These are phyloP conservation scores for Somion occarium DNA, from an alignment of 1,284 basidiomycete genomes.

Conservation along the genomic window DNA sequence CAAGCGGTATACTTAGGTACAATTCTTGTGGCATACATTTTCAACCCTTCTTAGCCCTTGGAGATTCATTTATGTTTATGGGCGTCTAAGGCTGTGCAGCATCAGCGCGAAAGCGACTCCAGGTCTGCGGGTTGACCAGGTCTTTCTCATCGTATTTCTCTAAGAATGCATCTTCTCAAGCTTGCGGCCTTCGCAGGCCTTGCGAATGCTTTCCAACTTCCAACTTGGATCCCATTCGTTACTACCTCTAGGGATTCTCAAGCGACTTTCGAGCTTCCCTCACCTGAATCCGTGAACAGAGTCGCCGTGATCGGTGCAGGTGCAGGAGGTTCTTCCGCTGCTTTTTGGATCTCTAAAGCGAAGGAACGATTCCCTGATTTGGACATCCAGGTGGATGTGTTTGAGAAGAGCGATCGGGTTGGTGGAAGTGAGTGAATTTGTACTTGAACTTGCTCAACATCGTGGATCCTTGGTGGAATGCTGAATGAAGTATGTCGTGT, in stretches of 20 bases:
- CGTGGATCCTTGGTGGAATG: no score
- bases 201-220: slow-evolving; percentile 4
- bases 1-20: no score
- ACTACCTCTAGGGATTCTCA: background rate
- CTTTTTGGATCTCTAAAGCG: slow-evolving; percentile 82
- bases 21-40: no score
- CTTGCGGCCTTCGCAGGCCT: background rate
- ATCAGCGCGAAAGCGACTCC: no score
- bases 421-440: slow-evolving; percentile 70
- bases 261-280: slow-evolving; percentile 6
- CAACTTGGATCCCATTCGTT: slow-evolving; percentile 7
- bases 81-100: no score
- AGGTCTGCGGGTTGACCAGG: no score
- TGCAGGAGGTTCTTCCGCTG: slow-evolving; percentile 80
- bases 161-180: no score
- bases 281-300: slow-evolving; percentile 17
- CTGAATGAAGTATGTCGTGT: no score
- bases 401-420: slow-evolving; percentile 70
- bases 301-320: slow-evolving; percentile 88
- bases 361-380: slow-evolving; percentile 61
- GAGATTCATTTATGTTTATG: no score
- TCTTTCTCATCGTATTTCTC: no score
- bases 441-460: no score
- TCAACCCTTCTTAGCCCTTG: no score
- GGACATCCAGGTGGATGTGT: slow-evolving; percentile 69